A percentile compares a stretch with the other conserved stretches of the same genome.
phyloP scores from a whole-genome alignment of 345 rosid genomes.

The Theobroma cacao region DNA sequence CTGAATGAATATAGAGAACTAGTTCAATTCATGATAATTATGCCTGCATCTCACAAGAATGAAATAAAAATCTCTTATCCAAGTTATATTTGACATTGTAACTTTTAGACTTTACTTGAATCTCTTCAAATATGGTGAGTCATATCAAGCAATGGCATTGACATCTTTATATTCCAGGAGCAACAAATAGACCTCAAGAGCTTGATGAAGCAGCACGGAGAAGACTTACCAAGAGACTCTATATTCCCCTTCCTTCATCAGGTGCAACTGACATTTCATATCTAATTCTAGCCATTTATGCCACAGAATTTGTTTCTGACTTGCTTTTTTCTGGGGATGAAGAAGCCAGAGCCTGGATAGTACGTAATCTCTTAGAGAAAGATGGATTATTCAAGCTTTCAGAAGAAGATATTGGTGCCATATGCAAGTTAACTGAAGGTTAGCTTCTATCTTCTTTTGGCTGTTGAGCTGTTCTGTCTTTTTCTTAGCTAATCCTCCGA shows the following conservation, averaged over 20 bases:
- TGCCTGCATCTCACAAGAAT: background rate
- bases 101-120: background rate
- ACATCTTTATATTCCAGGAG: conserved; percentile 52
- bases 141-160: background rate
- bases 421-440: conserved; percentile 83
- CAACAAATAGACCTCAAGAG: conserved; percentile 98
- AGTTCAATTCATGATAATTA: background rate
- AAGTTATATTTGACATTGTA: background rate
- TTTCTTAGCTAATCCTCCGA: conserved; percentile 7
- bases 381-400: conserved; percentile 88
- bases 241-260: conserved; percentile 92
- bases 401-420: conserved; percentile 56
- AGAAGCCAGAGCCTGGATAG: conserved; percentile 99
- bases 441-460: background rate
- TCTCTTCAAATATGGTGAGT: background rate
- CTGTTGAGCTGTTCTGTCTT: conserved; percentile 1
- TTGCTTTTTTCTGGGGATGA: conserved; percentile 21
- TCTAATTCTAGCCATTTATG: conserved; percentile 10
- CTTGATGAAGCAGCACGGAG: conserved; percentile 98
- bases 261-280: conserved; percentile 37
- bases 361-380: conserved; percentile 72
- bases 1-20: too few relatives aligned
- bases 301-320: conserved; percentile 14
- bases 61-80: background rate
- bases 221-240: conserved; percentile 87